Evolutionary conservation across 805 yeast species (phyloP).

Genomic region (Saccharomycopsis javanensis): DNA sequence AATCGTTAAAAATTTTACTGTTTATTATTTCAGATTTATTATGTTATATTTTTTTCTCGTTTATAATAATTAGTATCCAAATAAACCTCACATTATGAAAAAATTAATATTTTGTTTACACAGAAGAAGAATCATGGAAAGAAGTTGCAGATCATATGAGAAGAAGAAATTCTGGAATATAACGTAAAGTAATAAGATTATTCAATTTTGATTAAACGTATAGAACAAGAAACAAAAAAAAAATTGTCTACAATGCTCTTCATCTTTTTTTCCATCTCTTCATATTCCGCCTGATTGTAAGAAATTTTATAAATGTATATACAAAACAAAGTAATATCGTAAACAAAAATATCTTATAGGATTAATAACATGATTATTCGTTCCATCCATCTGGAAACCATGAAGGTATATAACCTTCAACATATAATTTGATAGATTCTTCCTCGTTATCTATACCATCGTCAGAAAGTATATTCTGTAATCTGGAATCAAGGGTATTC

Average conservation of each 20-base stretch:
- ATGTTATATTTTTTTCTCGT: conserved; percentile 2
- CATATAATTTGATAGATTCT: conserved; percentile 27
- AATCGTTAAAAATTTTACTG: conserved; percentile 70
- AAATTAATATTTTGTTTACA: not conserved
- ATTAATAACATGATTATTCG: not conserved
- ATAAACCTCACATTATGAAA: conserved; percentile 2
- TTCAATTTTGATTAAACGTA: too few species aligned
- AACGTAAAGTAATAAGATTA: too few species aligned
- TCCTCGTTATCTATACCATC: conserved; percentile 16
- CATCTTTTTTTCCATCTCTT: too few species aligned
- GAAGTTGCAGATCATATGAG: not conserved
- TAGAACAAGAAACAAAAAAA: too few species aligned
- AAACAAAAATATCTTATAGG: too few species aligned
- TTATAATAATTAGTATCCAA: conserved; percentile 2
- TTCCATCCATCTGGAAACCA: conserved; percentile 58
- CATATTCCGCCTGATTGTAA: too few species aligned
- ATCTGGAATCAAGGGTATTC: conserved; percentile 16
- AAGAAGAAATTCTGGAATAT: not conserved
- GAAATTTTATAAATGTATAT: too few species aligned
- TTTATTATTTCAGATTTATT: conserved; percentile 1
- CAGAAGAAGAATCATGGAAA: not conserved
- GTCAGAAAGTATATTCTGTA: conserved; percentile 2
- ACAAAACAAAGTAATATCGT: not conserved
- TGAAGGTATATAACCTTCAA: conserved; percentile 50
- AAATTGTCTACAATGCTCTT: too few species aligned